These are phyloP conservation scores for Detonula confervacea DNA, from an alignment of 352 stramenopile species.

Conservation along the genomic window DNA sequence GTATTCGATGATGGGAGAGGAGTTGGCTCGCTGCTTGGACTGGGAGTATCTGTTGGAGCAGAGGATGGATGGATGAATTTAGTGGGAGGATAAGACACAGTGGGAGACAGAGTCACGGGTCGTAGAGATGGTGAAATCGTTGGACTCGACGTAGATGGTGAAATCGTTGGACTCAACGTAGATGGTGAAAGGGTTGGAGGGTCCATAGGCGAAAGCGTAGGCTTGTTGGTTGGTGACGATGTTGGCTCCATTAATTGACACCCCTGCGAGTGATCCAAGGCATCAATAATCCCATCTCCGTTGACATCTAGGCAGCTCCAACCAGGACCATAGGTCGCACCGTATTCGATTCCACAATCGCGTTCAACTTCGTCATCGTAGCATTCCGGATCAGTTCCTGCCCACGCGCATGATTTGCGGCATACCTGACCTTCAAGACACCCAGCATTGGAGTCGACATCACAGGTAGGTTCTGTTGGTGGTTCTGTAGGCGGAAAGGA, in stretches of 20 bases:
- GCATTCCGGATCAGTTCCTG: too few relatives aligned
- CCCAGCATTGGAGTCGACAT: too few relatives aligned
- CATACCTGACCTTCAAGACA: not conserved
- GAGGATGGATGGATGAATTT: constrained; percentile 7
- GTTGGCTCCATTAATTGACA: too few relatives aligned
- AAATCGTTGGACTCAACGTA: too few relatives aligned
- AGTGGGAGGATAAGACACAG: constrained; percentile 1
- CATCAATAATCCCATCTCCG: too few relatives aligned
- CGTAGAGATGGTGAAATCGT: not conserved
- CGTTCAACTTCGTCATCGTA: too few relatives aligned
- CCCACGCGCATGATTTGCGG: constrained; percentile 3
- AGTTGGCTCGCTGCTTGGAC: constrained; percentile 3
- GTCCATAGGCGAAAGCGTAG: constrained; percentile 9
- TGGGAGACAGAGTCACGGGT: not conserved
- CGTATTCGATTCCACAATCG: too few relatives aligned
- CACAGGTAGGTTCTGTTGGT: constrained; percentile 4
- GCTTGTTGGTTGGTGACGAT: too few relatives aligned
- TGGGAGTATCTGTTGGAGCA: constrained; percentile 10
- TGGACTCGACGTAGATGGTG: not conserved
- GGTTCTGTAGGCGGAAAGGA: constrained; percentile 4
- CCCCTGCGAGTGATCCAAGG: too few relatives aligned
- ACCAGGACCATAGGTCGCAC: too few relatives aligned
- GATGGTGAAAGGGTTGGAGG: too few relatives aligned
- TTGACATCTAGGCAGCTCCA: too few relatives aligned
- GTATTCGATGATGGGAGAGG: constrained; percentile 8